A percentile compares a stretch with the other conserved stretches of the same genome.
Evolutionary conservation across 2,329 filamentous ascomycete genomes (phyloP).

Genomic region (Trichoderma asperellum): DNA sequence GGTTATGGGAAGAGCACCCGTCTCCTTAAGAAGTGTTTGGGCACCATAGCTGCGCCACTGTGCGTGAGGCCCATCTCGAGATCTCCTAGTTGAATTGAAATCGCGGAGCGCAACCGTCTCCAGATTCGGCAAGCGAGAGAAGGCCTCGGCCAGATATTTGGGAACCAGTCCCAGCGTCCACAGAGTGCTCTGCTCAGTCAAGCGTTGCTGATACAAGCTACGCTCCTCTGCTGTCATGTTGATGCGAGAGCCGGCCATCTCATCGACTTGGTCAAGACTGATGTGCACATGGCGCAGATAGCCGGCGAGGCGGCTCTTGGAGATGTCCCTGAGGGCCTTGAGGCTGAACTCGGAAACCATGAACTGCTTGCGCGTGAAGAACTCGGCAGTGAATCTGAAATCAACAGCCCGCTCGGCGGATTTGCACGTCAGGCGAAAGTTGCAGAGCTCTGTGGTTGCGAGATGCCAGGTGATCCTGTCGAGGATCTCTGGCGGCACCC

Average conservation of each 20-base stretch:
- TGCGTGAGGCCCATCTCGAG: conserved; percentile 49
- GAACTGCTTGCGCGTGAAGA: conserved; percentile 69
- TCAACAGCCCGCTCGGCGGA: conserved; percentile 58
- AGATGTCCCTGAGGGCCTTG: conserved; percentile 56
- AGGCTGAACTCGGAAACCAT: conserved; percentile 63
- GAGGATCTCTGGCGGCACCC: conserved; percentile 63
- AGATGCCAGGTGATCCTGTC: conserved; percentile 58
- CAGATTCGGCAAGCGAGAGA: conserved; percentile 58
- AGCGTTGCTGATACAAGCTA: conserved; percentile 30
- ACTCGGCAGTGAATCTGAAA: conserved; percentile 61
- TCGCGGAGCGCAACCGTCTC: conserved; percentile 63
- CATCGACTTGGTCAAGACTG: conserved; percentile 34
- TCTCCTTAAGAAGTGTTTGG: conserved; percentile 44
- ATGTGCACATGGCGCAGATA: conserved; percentile 46
- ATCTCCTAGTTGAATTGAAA: conserved; percentile 54
- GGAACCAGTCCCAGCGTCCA: conserved; percentile 51
- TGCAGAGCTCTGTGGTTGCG: conserved; percentile 58
- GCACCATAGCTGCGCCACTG: conserved; percentile 62
- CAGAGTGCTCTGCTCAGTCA: conserved; percentile 38
- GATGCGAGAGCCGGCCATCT: no score
- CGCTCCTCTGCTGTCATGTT: conserved; percentile 19
- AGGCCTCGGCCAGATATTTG: conserved; percentile 60
- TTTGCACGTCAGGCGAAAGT: conserved; percentile 60
- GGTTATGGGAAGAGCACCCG: conserved; percentile 34
- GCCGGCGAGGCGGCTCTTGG: conserved; percentile 48